phyloP scores from a whole-genome alignment of 129 eudicot genomes.

The Escallonia herrerae region DNA sequence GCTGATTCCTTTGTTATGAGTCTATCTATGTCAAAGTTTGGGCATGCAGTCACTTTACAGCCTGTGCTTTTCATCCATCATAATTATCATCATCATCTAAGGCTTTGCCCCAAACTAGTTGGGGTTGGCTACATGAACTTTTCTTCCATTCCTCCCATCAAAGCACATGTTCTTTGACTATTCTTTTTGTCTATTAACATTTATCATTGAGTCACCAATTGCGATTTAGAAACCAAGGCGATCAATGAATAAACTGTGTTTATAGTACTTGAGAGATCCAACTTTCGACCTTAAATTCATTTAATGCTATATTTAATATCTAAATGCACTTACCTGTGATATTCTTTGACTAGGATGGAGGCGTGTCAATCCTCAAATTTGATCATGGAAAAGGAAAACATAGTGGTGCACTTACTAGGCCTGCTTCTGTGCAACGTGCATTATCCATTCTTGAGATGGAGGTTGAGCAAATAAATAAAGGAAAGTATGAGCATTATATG shows the following conservation, averaged over 20 bases:
- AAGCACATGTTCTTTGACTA: no score
- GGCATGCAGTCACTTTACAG: no score
- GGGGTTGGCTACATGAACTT: no score
- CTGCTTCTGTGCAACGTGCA: slow-evolving; percentile 93
- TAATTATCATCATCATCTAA: no score
- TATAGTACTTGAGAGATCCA: background rate
- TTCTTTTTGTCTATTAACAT: no score
- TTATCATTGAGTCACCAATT: no score
- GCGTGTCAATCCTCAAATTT: slow-evolving; percentile 75
- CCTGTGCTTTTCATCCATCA: no score
- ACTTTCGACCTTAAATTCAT: background rate
- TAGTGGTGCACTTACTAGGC: slow-evolving; percentile 48
- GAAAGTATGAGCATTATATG: slow-evolving; percentile 91
- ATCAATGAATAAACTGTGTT: background rate
- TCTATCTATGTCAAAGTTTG: no score
- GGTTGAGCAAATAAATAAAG: slow-evolving; percentile 94
- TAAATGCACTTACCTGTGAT: background rate
- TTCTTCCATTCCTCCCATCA: no score
- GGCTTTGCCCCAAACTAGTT: no score
- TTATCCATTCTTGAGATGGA: slow-evolving; percentile 95
- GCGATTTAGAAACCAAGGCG: no score
- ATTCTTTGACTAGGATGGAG: slow-evolving; percentile 60
- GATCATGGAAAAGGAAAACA: slow-evolving; percentile 57
- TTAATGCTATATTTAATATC: background rate
- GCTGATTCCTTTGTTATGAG: no score